Base-by-base conservation (phyloP, 2,329 filamentous ascomycete genomes). In the Alternaria burnsii region DNA sequence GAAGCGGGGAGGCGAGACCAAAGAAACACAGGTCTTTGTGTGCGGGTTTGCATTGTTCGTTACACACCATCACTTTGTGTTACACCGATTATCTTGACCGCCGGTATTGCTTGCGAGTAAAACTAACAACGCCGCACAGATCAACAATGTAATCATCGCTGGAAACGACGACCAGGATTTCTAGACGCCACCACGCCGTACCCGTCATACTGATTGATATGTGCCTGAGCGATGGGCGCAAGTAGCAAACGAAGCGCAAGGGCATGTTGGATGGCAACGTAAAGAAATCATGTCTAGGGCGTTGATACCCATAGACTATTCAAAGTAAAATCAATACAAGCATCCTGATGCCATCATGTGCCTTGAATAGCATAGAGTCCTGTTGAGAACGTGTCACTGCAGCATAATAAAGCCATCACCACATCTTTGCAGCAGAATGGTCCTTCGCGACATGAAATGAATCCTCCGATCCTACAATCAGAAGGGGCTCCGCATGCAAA, bases 81-180 rank as follows among this genome's bases (percentile, higher is more conserved):
- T 43, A 58, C 40, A 5, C 46, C 48, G 53, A 55, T 52, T 40
- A 54, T 55, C 52, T 60, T 54, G 59, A 52, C 32, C 41, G 26
- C 41, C 48, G 43, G 48, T 40, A 44, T 61, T 55, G 43, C 57
- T 52, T 43, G 20, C 30, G 24, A 44, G 30, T 38, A 30, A 16
- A 42, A 41, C 70, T 73, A 55, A 69, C 58, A 26, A 28, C 42
- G 41, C 40, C 6, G 12, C 34, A 55, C 55, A 86, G 83, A 85
- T 89, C 78, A 97, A 97, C 85, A 97, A 97, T 79, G 94, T 97
- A 67, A 97, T 97, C 79, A 89, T 97, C 72, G 88, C 93, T 60
- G 94, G 94, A 58, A 88, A 88, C 67, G 94, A 94, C 70, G 92
- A 97, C 65, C 88, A 94, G 68, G 93, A 97, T 71, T 97, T 90